phyloP scores from a whole-genome alignment of 805 yeast species.

The Wickerhamomyces tratensis region DNA sequence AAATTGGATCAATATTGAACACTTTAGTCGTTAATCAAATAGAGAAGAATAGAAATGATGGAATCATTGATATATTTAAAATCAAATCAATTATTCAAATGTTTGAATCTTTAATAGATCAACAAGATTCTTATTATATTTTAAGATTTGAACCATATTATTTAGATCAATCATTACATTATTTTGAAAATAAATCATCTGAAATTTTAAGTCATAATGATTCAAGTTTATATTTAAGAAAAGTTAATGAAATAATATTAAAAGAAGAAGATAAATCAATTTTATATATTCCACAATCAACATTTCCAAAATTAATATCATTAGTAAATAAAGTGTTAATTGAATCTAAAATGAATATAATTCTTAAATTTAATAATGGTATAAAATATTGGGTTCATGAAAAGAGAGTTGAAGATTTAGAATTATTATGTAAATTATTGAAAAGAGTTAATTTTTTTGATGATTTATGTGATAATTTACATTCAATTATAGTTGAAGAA shows the following conservation, averaged over 20 bases:
- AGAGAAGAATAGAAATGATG: conserved; percentile 45
- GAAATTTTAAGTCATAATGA: conserved; percentile 32
- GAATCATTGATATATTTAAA: conserved; percentile 44
- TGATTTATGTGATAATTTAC: conserved; percentile 37
- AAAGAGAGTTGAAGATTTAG: conserved; percentile 32
- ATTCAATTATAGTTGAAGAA: conserved; percentile 32
- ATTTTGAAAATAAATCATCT: conserved; percentile 38
- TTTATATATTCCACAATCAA: conserved; percentile 41
- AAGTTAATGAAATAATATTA: conserved; percentile 39
- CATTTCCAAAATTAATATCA: conserved; percentile 43
- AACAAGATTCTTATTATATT: conserved; percentile 51
- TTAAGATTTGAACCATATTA: conserved; percentile 60
- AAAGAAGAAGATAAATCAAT: conserved; percentile 54
- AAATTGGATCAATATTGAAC: conserved; percentile 42
- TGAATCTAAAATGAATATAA: conserved; percentile 42
- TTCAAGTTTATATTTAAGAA: conserved; percentile 48
- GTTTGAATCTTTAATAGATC: conserved; percentile 58
- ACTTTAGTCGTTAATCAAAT: conserved; percentile 44
- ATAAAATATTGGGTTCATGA: conserved; percentile 46
- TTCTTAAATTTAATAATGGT: conserved; percentile 47
- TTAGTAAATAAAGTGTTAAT: conserved; percentile 54
- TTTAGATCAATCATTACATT: conserved; percentile 41
- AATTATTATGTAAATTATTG: conserved; percentile 38
- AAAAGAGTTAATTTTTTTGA: conserved; percentile 46
- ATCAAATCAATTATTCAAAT: conserved; percentile 56